These are phyloP conservation scores for Fusarium sp. DNA, from an alignment of 2,329 filamentous ascomycete species.

Conservation along the genomic window DNA sequence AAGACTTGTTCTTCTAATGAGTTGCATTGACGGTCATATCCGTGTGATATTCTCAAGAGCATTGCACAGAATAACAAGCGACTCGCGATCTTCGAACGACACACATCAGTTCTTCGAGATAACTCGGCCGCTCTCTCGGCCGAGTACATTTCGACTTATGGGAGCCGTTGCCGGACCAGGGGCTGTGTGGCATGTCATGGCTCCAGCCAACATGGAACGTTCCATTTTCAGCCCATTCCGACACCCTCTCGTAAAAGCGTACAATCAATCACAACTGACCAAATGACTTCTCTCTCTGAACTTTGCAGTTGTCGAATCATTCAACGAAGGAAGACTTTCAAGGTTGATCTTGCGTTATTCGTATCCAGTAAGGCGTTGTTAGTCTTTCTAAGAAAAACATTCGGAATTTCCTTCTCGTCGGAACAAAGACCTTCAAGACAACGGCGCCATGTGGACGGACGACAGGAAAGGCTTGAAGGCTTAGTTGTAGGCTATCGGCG, in stretches of 20 bases:
- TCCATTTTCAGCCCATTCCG: constrained; percentile 24
- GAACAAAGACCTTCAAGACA: not conserved
- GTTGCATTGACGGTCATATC: not conserved
- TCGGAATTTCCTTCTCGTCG: not conserved
- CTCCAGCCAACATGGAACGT: constrained; percentile 33
- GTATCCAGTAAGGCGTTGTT: not conserved
- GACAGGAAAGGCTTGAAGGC: not conserved
- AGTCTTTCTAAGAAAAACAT: not conserved
- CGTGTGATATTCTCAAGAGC: not conserved
- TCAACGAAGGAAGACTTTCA: not conserved
- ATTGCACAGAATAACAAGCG: not conserved
- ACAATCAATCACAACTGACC: not conserved
- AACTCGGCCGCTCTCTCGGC: constrained; percentile 29
- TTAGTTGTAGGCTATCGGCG: constrained; percentile 29
- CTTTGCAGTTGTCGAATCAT: not conserved
- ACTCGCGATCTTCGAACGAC: not conserved
- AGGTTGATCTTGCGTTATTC: not conserved
- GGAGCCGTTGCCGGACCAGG: constrained; percentile 20
- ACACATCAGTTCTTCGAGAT: not conserved
- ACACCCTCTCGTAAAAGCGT: not conserved
- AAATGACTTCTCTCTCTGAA: not conserved
- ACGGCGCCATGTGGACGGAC: constrained; percentile 1
- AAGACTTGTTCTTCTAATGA: not conserved
- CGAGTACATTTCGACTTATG: constrained; percentile 17
- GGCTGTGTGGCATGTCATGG: constrained; percentile 26